Base-by-base conservation (phyloP, 306 rosid species). In the Gleditsia sinensis region DNA sequence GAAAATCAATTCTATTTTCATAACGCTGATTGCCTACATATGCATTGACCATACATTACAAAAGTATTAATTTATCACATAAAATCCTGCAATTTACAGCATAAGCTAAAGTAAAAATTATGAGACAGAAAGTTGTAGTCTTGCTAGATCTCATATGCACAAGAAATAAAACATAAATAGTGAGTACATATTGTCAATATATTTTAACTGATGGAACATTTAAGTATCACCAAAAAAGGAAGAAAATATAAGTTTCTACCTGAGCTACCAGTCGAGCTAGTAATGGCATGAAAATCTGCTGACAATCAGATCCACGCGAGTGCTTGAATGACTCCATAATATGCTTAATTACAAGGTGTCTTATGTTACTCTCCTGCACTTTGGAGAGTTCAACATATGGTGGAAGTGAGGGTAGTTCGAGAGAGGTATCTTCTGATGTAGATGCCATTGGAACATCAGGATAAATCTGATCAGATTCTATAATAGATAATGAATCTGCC, bases 211-310 rank as follows among this genome's bases (percentile, higher is more conserved):
- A 33, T 13, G 42, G 21, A 82, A 42, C 63, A 46, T 17, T 40
- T 48, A 20, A 66, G 72, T 42, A 7, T 40, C 10, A 1, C 16
- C 34, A 25, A 43, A 8, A 51, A 78, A 75, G 46, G 53, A 76
- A 67, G 50, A 42, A 33, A 63, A 54, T 13, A 24, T 33, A 77
- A 34, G 55, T 33, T 68, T 71, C 61, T 79, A 93, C 98, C 98
- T 93, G 98, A 72, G 98, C 98, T 80, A 89, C 89, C 82, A 93
- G 84, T 65, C 96, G 91, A 75, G 97, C 92, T 68, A 93, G 90
- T 74, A 93, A 84, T 55, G 92, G 89, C 80, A 89, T 79, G 74
- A 92, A 87, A 76, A 85, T 82, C 85, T 89, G 92, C 72, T 82
- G 86, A 75, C 87, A 91, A 50, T 86, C 90, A 70, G 82, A 72